These are phyloP conservation scores for Lactifluus pinguis DNA, from an alignment of 768 basidiomycete species.

Conservation along the genomic window DNA sequence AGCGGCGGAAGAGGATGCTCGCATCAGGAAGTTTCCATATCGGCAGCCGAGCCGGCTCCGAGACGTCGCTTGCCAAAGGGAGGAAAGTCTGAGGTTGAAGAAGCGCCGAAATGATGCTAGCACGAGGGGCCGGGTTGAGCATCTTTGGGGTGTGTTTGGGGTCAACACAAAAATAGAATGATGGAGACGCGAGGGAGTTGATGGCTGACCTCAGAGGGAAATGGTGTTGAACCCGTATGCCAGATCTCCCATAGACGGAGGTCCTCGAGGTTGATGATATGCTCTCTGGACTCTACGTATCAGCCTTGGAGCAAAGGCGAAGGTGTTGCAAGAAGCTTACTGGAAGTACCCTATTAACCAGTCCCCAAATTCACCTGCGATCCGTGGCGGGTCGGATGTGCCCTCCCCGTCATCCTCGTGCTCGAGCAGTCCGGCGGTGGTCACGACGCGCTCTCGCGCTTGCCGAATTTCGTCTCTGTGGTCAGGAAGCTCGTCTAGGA, in stretches of 20 bases:
- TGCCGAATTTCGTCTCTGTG: neutral
- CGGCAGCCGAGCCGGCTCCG: conserved; percentile 5
- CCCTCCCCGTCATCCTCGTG: neutral
- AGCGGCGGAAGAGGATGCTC: conserved; percentile 66
- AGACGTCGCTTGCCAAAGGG: neutral
- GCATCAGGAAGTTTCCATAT: conserved; percentile 61
- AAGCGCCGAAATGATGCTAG: conserved; percentile 52
- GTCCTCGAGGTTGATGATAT: conserved; percentile 41
- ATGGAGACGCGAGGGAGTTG: neutral
- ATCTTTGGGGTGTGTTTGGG: conserved; percentile 31
- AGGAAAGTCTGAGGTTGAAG: conserved; percentile 48
- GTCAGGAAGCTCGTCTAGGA: conserved; percentile 27
- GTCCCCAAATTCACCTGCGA: conserved; percentile 30
- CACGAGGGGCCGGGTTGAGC: conserved; percentile 60
- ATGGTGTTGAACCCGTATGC: conserved; percentile 58
- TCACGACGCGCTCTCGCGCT: neutral
- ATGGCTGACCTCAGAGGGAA: conserved; percentile 53
- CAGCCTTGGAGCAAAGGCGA: neutral
- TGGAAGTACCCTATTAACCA: conserved; percentile 34
- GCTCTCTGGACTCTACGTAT: conserved; percentile 27
- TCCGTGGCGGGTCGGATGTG: neutral
- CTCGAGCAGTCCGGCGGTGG: neutral
- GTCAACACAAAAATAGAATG: neutral
- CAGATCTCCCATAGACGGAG: conserved; percentile 57
- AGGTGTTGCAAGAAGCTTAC: conserved; percentile 2